phyloP scores from a whole-genome alignment of 2,329 filamentous ascomycete genomes.

The Stachybotrys elegans region DNA sequence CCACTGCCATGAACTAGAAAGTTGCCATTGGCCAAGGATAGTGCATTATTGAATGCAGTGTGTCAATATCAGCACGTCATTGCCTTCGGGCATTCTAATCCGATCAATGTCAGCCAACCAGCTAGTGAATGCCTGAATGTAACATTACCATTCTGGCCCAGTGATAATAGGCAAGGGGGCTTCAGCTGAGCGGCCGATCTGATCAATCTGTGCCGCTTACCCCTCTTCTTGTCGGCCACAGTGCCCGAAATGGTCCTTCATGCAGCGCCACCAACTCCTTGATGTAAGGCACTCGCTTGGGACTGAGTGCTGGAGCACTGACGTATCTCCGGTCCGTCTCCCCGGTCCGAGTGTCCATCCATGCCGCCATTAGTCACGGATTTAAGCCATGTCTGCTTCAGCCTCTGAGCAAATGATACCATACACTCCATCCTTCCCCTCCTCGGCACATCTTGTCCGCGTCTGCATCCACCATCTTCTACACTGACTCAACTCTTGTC shows the following conservation, averaged over 20 bases:
- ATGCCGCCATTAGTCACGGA: neutral
- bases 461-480: neutral
- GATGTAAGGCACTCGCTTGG: neutral
- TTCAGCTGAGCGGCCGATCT: neutral
- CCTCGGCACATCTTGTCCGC: neutral
- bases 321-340: neutral
- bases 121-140: too few species aligned
- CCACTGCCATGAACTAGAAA: neutral
- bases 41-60: neutral
- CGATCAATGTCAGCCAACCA: too few species aligned
- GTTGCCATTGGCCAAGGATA: neutral
- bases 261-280: neutral
- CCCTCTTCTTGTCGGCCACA: neutral
- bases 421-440: too few species aligned
- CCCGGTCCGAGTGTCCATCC: neutral
- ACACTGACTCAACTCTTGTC: too few species aligned
- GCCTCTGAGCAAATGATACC: too few species aligned
- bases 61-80: neutral
- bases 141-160: neutral
- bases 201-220: neutral
- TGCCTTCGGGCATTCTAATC: too few species aligned
- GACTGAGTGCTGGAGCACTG: neutral
- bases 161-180: neutral
- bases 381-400: neutral
- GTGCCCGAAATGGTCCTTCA: neutral